Evolutionary conservation across 1,284 basidiomycete genomes (phyloP).

Genomic region (Austroboletus niveus): DNA sequence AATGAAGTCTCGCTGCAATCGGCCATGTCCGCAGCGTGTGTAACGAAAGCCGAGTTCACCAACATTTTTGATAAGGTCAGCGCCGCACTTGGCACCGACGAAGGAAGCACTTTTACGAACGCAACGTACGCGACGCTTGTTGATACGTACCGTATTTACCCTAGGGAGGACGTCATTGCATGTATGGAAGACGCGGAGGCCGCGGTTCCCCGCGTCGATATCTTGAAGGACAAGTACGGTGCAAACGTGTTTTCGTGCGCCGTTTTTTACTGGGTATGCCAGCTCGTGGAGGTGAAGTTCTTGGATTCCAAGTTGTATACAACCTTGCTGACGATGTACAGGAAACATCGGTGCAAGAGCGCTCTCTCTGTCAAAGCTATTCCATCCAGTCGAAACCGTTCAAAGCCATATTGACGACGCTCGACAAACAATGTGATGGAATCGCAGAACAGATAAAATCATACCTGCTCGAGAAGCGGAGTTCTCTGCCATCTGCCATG

Average conservation of each 20-base stretch:
- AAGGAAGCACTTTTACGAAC: not conserved
- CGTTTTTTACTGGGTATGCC: slow-evolving; percentile 34
- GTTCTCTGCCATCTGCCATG: not conserved
- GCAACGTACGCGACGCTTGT: slow-evolving; percentile 28
- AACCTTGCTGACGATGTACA: not conserved
- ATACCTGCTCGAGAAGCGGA: slow-evolving; percentile 4
- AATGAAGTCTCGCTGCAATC: slow-evolving; percentile 27
- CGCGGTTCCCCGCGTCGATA: slow-evolving; percentile 10
- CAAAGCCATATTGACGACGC: slow-evolving; percentile 19
- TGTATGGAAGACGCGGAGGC: slow-evolving; percentile 31
- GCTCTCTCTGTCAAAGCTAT: slow-evolving; percentile 16
- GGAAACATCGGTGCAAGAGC: slow-evolving; percentile 24
- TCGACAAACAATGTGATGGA: slow-evolving; percentile 27
- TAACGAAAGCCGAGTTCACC: slow-evolving; percentile 19
- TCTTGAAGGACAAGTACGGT: slow-evolving; percentile 23
- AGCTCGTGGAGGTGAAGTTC: slow-evolving; percentile 28
- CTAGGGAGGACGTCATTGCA: slow-evolving; percentile 12
- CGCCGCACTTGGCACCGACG: slow-evolving; percentile 14
- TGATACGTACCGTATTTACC: slow-evolving; percentile 11
- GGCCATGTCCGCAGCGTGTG: slow-evolving; percentile 25
- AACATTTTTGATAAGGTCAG: slow-evolving; percentile 25
- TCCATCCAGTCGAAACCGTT: slow-evolving; percentile 14
- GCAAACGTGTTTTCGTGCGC: slow-evolving; percentile 19
- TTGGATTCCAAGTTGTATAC: not conserved
- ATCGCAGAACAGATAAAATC: slow-evolving; percentile 27